phyloP scores from a whole-genome alignment of 2,329 filamentous ascomycete genomes.

The Hypoxylon sp. region DNA sequence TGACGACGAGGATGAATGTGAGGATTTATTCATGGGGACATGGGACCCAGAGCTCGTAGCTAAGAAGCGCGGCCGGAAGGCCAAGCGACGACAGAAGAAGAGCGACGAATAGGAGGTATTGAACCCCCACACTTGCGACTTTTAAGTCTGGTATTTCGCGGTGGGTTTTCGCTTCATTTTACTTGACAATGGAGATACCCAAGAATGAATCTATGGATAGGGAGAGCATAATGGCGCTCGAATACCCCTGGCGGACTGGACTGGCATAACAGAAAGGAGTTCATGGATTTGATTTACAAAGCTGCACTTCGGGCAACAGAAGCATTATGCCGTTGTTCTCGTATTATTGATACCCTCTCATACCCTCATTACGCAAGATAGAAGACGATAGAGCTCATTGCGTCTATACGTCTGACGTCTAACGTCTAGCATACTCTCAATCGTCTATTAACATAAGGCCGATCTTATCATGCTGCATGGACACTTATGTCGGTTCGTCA shows the following conservation, averaged over 20 bases:
- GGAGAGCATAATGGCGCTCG: conserved; percentile 12
- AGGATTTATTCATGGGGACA: conserved; percentile 71
- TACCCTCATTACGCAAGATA: conserved; percentile 33
- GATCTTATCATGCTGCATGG: neutral
- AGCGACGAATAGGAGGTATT: conserved; percentile 14
- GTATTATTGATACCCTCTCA: conserved; percentile 40
- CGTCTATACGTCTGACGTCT: neutral
- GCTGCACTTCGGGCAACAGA: conserved; percentile 4
- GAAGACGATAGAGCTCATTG: conserved; percentile 19
- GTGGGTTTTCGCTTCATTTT: conserved; percentile 15
- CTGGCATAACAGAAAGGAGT: conserved; percentile 7
- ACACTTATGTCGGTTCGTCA: neutral
- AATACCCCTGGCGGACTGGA: conserved; percentile 22
- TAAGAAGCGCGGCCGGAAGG: conserved; percentile 58
- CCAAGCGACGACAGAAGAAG: conserved; percentile 41
- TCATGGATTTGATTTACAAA: conserved; percentile 3
- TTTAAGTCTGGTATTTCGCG: conserved; percentile 10
- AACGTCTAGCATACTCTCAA: conserved; percentile 5
- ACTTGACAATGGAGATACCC: conserved; percentile 23
- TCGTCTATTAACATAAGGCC: neutral
- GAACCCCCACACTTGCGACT: conserved; percentile 9
- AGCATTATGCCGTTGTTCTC: too few relatives aligned
- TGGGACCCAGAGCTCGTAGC: conserved; percentile 69
- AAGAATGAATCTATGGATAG: conserved; percentile 11
- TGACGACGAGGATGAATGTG: conserved; percentile 74